A percentile compares a stretch with the other conserved stretches of the same genome.
phyloP scores from a whole-genome alignment of 75 land plant genomes.

The Chamaecyparis obtusa region DNA sequence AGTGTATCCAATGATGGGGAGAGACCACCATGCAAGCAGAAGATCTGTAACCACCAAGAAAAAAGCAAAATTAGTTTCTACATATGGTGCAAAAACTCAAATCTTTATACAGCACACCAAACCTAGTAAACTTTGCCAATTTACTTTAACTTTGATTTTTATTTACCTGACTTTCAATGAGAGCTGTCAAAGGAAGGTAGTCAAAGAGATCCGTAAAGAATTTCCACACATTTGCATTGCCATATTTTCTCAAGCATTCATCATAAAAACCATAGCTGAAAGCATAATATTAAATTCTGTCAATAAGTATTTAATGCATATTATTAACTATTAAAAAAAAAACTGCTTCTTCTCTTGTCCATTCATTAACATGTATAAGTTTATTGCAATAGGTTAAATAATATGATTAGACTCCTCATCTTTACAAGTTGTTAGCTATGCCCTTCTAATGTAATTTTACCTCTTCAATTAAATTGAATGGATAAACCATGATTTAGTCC shows the following conservation, averaged over 20 bases:
- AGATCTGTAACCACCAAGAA: conserved; percentile 50
- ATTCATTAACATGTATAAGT: not conserved
- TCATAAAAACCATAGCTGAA: conserved; percentile 58
- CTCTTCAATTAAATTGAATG: not conserved
- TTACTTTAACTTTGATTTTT: not conserved
- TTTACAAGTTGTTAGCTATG: not conserved
- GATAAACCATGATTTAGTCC: not conserved
- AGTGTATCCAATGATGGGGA: conserved; percentile 94
- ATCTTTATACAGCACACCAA: not conserved
- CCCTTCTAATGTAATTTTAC: not conserved
- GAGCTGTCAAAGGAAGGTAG: conserved; percentile 82
- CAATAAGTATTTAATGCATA: not conserved
- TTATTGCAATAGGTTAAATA: not conserved
- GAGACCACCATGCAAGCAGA: conserved; percentile 94
- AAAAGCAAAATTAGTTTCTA: not conserved
- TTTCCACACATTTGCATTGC: conserved; percentile 95
- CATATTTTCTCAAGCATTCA: conserved; percentile 70
- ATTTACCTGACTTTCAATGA: conserved; percentile 49
- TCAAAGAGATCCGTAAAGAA: conserved; percentile 88
- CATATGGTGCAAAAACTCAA: not conserved
- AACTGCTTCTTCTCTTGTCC: not conserved
- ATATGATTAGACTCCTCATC: not conserved
- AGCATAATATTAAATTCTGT: not conserved
- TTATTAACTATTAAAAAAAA: not conserved
- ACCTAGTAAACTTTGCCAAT: not conserved